These are phyloP conservation scores for Asterella californica DNA, from an alignment of 225 moss, liverwort and hornwort genomes.

Conservation along the genomic window DNA sequence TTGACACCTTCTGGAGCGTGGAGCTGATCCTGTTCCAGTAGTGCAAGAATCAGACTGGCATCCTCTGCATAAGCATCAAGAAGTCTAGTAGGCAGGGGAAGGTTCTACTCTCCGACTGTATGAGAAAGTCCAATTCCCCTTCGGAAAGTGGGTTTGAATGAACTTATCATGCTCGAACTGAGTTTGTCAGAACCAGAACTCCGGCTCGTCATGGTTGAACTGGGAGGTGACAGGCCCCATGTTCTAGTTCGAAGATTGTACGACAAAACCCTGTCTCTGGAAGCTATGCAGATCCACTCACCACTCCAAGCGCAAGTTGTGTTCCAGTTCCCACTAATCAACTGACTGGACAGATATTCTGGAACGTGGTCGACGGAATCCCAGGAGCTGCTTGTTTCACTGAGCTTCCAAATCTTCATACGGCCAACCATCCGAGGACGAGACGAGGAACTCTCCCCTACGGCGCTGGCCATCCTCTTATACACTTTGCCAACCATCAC, in stretches of 20 bases:
- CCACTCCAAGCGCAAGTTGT: slow-evolving; percentile 33
- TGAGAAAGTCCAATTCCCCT: neutral
- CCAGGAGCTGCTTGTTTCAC: slow-evolving; percentile 10
- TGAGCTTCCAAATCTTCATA: slow-evolving; percentile 29
- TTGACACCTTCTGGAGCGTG: too few species aligned
- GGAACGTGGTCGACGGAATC: slow-evolving; percentile 16
- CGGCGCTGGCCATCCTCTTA: slow-evolving; percentile 3
- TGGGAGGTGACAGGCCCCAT: slow-evolving; percentile 26
- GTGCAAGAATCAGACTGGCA: too few species aligned
- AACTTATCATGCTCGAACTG: neutral
- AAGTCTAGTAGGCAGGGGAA: neutral
- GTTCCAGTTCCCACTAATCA: slow-evolving; percentile 20
- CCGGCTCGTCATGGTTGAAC: neutral
- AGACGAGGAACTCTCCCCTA: neutral
- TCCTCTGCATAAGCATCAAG: too few species aligned
- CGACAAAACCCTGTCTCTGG: slow-evolving; percentile 21
- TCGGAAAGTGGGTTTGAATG: slow-evolving; percentile 3
- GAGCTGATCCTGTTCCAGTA: too few species aligned
- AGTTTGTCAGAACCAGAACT: neutral
- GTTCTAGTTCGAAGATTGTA: slow-evolving; percentile 23
- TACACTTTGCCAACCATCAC: slow-evolving; percentile 32
- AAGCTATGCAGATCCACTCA: slow-evolving; percentile 32
- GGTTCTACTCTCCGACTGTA: neutral
- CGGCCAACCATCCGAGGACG: slow-evolving; percentile 18
- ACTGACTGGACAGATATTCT: slow-evolving; percentile 7